phyloP scores from a whole-genome alignment of 2,329 filamentous ascomycete genomes.

The Lasiodiplodia sp. region DNA sequence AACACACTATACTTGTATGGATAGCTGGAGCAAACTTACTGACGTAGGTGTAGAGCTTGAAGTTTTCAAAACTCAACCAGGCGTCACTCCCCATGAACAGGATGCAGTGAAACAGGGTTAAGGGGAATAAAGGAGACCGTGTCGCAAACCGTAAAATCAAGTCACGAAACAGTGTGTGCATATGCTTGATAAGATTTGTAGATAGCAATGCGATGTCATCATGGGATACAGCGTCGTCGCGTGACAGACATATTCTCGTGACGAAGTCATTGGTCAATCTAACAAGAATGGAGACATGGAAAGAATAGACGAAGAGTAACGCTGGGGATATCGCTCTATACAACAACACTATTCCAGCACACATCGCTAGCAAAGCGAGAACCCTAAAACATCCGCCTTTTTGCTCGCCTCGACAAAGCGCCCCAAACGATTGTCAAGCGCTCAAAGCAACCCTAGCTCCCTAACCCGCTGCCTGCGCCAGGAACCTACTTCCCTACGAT shows the following conservation, averaged over 20 bases:
- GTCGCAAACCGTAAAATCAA: neutral
- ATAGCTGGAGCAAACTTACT: neutral
- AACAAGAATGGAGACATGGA: constrained; percentile 1
- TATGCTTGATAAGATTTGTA: neutral
- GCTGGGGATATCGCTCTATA: constrained; percentile 29
- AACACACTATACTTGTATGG: neutral
- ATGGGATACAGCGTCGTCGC: neutral
- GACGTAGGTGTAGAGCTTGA: too few species aligned
- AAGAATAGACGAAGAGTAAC: constrained; percentile 7
- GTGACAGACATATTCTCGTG: constrained; percentile 2
- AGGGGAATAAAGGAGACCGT: neutral
- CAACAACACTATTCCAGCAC: constrained; percentile 21
- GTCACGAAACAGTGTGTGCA: neutral
- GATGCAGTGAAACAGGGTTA: neutral
- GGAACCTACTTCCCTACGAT: neutral
- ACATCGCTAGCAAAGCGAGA: constrained; percentile 11
- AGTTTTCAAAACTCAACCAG: too few species aligned
- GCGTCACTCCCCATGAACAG: too few species aligned
- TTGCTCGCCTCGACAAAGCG: constrained; percentile 8
- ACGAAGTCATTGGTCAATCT: constrained; percentile 14
- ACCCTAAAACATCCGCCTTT: constrained; percentile 26
- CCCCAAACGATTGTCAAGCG: constrained; percentile 17
- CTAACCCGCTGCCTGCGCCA: constrained; percentile 4
- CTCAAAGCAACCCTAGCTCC: constrained; percentile 10
- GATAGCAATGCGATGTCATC: neutral